Percentiles rank a stretch among this genome's conserved stretches.
Evolutionary conservation across 2,329 filamentous ascomycete genomes (phyloP).

Genomic region (Aspergillus quadricinctus): DNA sequence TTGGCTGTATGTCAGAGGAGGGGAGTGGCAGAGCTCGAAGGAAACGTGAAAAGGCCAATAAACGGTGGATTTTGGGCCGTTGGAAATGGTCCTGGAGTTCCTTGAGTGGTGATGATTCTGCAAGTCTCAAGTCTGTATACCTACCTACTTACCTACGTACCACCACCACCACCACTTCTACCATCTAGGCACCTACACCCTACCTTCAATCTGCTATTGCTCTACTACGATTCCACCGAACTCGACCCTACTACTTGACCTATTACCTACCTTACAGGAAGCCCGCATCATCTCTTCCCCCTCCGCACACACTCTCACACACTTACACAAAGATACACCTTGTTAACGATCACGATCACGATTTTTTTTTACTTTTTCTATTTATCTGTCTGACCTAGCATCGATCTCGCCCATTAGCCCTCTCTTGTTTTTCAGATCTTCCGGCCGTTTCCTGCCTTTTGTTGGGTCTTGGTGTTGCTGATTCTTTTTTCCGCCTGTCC

Average conservation of each 20-base stretch:
- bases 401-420: constrained; percentile 3
- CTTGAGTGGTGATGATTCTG: not conserved
- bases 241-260: not conserved
- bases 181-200: not conserved
- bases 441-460: constrained; percentile 12
- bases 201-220: constrained; percentile 12
- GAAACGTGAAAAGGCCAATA: not conserved
- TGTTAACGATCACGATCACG: constrained; percentile 19
- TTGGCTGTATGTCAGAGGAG: constrained; percentile 19
- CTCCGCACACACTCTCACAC: not conserved
- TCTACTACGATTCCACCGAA: constrained; percentile 20
- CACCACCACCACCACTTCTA: not conserved
- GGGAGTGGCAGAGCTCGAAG: constrained; percentile 6
- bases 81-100: not conserved
- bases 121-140: not conserved
- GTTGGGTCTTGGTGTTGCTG: not conserved
- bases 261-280: not conserved
- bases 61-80: not conserved
- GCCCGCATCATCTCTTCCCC: constrained; percentile 1
- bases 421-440: constrained; percentile 12
- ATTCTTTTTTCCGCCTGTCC: not conserved
- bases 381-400: constrained; percentile 6
- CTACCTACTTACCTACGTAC: not conserved
- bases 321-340: not conserved
- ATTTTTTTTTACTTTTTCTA: constrained; percentile 8